phyloP scores from a whole-genome alignment of 2,329 filamentous ascomycete genomes.

The Coniella vitis region DNA sequence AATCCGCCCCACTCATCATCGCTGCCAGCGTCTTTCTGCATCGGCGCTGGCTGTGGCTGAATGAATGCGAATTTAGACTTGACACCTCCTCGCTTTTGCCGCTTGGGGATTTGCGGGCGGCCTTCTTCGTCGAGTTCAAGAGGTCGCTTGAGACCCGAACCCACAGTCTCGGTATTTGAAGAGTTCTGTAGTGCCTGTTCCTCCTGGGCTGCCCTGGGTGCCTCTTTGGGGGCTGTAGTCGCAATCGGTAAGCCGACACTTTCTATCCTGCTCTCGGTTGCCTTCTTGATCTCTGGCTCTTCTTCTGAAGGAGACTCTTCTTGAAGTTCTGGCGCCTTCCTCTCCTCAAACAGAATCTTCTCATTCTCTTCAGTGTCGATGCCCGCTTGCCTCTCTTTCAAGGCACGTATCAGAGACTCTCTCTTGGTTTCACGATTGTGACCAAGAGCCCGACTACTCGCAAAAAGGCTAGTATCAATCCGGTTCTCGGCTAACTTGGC shows the following conservation, averaged over 20 bases:
- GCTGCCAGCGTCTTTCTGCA: conserved; percentile 22
- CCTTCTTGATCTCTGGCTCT: conserved; percentile 24
- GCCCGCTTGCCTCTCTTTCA: conserved; percentile 60
- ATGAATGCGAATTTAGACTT: conserved; percentile 45
- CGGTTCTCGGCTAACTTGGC: conserved; percentile 73
- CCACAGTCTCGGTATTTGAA: conserved; percentile 32
- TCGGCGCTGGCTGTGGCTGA: conserved; percentile 29
- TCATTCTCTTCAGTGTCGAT: conserved; percentile 47
- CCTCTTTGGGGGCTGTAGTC: not conserved
- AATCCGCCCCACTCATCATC: conserved; percentile 56
- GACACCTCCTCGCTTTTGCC: conserved; percentile 63
- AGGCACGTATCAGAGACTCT: conserved; percentile 56
- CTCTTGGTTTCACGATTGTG: conserved; percentile 64
- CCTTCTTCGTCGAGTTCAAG: conserved; percentile 74
- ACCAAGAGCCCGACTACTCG: conserved; percentile 72
- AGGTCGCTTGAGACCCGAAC: conserved; percentile 80
- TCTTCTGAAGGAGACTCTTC: conserved; percentile 23
- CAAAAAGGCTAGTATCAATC: conserved; percentile 74
- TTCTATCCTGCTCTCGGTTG: not conserved
- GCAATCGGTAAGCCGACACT: not conserved
- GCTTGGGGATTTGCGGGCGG: conserved; percentile 73
- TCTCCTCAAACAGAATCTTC: conserved; percentile 45
- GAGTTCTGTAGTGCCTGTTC: not conserved
- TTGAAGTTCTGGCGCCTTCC: conserved; percentile 25
- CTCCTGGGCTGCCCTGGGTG: not conserved